These are phyloP conservation scores for Podila epicladia DNA, from an alignment of 192 early-diverging fungal genomes.

Conservation along the genomic window DNA sequence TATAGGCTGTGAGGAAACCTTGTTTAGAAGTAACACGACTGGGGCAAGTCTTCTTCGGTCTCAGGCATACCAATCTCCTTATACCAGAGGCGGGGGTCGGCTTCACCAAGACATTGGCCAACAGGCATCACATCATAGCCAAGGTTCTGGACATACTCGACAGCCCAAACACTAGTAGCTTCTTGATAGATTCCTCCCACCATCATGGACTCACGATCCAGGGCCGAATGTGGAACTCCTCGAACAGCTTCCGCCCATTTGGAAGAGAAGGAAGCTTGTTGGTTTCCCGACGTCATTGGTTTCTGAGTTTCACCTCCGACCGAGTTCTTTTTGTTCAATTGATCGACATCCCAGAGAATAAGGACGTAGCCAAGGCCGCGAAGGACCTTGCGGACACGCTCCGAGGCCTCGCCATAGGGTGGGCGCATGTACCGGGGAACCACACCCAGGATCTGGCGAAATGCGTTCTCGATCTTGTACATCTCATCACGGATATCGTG, in stretches of 20 bases:
- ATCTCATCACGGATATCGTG: slow-evolving; percentile 60
- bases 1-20: not conserved
- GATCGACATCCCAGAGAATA: slow-evolving; percentile 53
- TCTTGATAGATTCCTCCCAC: slow-evolving; percentile 48
- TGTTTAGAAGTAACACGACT: slow-evolving; percentile 13
- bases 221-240: slow-evolving; percentile 18
- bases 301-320: not conserved
- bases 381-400: slow-evolving; percentile 26
- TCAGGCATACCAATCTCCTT: slow-evolving; percentile 36
- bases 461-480: slow-evolving; percentile 57
- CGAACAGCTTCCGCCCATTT: slow-evolving; percentile 48
- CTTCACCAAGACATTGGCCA: slow-evolving; percentile 36
- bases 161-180: slow-evolving; percentile 36
- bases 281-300: not conserved
- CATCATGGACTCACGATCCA: slow-evolving; percentile 35
- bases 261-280: slow-evolving; percentile 15
- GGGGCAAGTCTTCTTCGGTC: slow-evolving; percentile 8
- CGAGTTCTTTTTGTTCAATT: not conserved
- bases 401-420: slow-evolving; percentile 55
- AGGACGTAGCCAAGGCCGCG: slow-evolving; percentile 34
- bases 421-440: slow-evolving; percentile 68
- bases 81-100: slow-evolving; percentile 46
- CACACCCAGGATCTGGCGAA: slow-evolving; percentile 61
- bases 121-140: slow-evolving; percentile 32
- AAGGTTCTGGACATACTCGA: slow-evolving; percentile 42